A percentile compares a stretch with the other conserved stretches of the same genome.
Conservation (phyloP, 306 rosid genomes). For the Vigna mungo region DNA sequence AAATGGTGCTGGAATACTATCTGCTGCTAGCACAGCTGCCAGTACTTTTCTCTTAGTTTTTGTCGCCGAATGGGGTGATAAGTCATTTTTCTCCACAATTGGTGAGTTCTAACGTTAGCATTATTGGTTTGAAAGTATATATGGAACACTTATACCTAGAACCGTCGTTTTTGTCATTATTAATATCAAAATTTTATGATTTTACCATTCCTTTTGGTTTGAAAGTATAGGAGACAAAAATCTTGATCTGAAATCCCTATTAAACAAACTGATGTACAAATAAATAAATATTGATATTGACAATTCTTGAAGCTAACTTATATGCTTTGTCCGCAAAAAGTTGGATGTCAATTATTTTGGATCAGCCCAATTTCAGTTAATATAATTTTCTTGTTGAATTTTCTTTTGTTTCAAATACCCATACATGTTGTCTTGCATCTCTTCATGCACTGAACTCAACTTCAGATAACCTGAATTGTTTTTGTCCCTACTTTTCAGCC, state of each 20-base stretch:
- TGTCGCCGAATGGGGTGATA: slow-evolving; percentile 99
- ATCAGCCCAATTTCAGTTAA: slow-evolving; percentile 17
- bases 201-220: slow-evolving; percentile 23
- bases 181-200: slow-evolving; percentile 14
- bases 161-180: slow-evolving; percentile 21
- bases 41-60: slow-evolving; percentile 87
- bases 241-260: slow-evolving; percentile 8
- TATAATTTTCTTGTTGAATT: slow-evolving; percentile 19
- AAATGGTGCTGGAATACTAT: slow-evolving; percentile 84
- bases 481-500: slow-evolving; percentile 59
- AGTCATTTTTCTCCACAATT: slow-evolving; percentile 94
- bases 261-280: slow-evolving; percentile 20
- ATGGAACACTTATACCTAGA: background rate
- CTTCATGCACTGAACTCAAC: slow-evolving; percentile 28
- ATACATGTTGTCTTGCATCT: slow-evolving; percentile 9
- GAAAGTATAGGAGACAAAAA: background rate
- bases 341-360: slow-evolving; percentile 25
- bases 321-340: slow-evolving; percentile 28
- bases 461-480: slow-evolving; percentile 30
- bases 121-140: background rate
- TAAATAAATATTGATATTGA: slow-evolving; percentile 23
- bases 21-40: slow-evolving; percentile 78
- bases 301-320: slow-evolving; percentile 32
- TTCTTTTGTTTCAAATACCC: slow-evolving; percentile 18
- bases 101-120: slow-evolving; percentile 63